Evolutionary conservation across 1,284 basidiomycete genomes (phyloP), one percentile per base, ranked within the genome.

Genomic region (Trametes polyzona): DNA sequence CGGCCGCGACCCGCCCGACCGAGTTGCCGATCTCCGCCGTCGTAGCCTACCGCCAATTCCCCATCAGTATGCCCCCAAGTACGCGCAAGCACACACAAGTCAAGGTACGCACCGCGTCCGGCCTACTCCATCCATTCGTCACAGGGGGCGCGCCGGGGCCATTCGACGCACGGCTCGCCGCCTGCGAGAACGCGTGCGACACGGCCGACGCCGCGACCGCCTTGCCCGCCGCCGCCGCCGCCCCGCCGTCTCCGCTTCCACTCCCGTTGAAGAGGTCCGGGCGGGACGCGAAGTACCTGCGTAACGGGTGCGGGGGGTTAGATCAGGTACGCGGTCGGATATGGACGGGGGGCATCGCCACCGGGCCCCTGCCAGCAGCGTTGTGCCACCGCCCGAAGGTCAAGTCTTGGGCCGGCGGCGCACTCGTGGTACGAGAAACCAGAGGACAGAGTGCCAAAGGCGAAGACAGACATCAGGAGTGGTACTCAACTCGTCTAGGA

Each of bases 221-320:
- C 12, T 43, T 52, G n/a, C 41, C 47, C 23, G 36, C 55, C 17
- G 55, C 52, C 26, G 10, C 29, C 5, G 48, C 40, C 23, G 7
- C 39, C 16, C 21, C 24, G 21, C 33, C 47, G 23, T 35, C 37
- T 24, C 33, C 19, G 14, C 27, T n/a, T 12, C 46, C 24, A 35
- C 33, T 27, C 24, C 9, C 50, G 26, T 17, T 42, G 21, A 83
- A 67, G 19, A 92, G 76, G 55, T 90, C 86, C 36, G 90, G 90
- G 43, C 90, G 86, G 23, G 88, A 83, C 42, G 83, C 73, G 72
- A 92, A 92, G 74, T 92, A 92, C 66, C 90, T 92, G 65, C 11
- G 26, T 24, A 32, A 26, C 10, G 17, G 10, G 36, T 32, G 42
- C 37, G 30, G 47, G 50, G 39, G 35, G 26, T 44, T 6, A 60